A percentile compares a stretch with the other conserved stretches of the same genome.
These are phyloP conservation scores for Scutellaria baicalensis DNA, from an alignment of 257 asterid species.

Conservation along the genomic window DNA sequence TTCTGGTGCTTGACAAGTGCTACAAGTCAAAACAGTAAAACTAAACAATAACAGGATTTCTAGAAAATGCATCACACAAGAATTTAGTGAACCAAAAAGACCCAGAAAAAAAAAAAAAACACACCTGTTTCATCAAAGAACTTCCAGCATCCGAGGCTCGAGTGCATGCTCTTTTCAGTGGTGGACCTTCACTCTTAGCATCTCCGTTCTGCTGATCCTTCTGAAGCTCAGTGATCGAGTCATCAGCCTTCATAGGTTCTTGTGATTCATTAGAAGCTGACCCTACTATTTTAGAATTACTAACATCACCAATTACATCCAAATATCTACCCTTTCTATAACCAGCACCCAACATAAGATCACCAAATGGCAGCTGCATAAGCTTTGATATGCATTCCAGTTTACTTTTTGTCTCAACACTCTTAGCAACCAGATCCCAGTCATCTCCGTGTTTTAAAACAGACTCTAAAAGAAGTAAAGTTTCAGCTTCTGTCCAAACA, in stretches of 20 bases:
- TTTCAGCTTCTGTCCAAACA: slow-evolving; percentile 87
- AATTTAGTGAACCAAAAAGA: neutral
- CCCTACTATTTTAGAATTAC: slow-evolving; percentile 24
- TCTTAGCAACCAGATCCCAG: slow-evolving; percentile 82
- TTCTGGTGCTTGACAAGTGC: neutral
- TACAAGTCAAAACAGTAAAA: neutral
- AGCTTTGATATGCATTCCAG: slow-evolving; percentile 88
- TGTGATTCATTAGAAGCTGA: slow-evolving; percentile 28
- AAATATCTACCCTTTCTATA: slow-evolving; percentile 33
- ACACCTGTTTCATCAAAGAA: slow-evolving; percentile 81
- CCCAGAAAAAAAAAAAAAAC: neutral
- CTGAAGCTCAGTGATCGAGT: slow-evolving; percentile 24
- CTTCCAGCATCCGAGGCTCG: slow-evolving; percentile 40
- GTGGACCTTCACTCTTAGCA: slow-evolving; percentile 45
- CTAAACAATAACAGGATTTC: neutral
- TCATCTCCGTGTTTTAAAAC: slow-evolving; percentile 88
- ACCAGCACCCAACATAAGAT: slow-evolving; percentile 65
- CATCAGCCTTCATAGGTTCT: slow-evolving; percentile 31
- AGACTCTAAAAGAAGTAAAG: slow-evolving; percentile 76
- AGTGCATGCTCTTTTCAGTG: slow-evolving; percentile 48
- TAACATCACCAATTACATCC: slow-evolving; percentile 32
- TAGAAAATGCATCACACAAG: neutral
- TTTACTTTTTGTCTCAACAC: slow-evolving; percentile 72
- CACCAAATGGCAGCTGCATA: slow-evolving; percentile 84
- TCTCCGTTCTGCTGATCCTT: slow-evolving; percentile 41